Evolutionary conservation across 2,329 filamentous ascomycete species (phyloP), one percentile per base, ranked within the genome.

Genomic region (Emericellopsis atlantica): DNA sequence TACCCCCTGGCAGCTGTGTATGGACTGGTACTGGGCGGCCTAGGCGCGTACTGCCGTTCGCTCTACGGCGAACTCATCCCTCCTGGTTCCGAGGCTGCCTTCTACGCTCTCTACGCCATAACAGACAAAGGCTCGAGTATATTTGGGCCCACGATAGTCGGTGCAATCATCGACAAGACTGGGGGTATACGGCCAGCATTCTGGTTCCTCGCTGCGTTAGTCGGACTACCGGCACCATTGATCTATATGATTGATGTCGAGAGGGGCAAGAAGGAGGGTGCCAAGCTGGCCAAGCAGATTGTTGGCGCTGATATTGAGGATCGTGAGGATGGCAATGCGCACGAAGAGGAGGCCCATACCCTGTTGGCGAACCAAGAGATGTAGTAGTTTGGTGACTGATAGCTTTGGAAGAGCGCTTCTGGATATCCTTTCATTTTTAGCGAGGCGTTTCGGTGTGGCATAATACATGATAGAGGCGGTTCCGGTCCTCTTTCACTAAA

Each of bases 101-200:
- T 98, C 56, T 98, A 94, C 56, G 89, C 90, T 0, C 69, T 98
- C 2, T 98, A 96, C 56, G 92, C 92, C 31, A 95, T 96, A 47
- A 96, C 92, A 2, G 92, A 98, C 59, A 98, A 98, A 60, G 89
- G 90, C 1, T 92, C 84, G 18, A 93, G 85, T 55, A 71, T 96
- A 2, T 95, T 98, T 59, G 92, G 92, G 0, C 92, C 92, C 0
- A 84, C 87, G 1, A 90, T 98, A 55, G 92, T 98, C 1, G 92
- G 89, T 1, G 78, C 80, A 11, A 95, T 98, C 48, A 95, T 92
- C 11, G 89, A 96, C 60, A 76, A 68, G 39, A 82, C 81, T 23
- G 84, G 84, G 5, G 80, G 84, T 49, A 90, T 92, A 44, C 72
- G 85, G 38, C 84, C 84, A 6, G 89, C 90, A 1, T 98, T 98